Percentiles rank a stretch among this genome's conserved stretches.
Evolutionary conservation across 2,329 filamentous ascomycete genomes (phyloP).

Genomic region (Xylariaceae sp.): DNA sequence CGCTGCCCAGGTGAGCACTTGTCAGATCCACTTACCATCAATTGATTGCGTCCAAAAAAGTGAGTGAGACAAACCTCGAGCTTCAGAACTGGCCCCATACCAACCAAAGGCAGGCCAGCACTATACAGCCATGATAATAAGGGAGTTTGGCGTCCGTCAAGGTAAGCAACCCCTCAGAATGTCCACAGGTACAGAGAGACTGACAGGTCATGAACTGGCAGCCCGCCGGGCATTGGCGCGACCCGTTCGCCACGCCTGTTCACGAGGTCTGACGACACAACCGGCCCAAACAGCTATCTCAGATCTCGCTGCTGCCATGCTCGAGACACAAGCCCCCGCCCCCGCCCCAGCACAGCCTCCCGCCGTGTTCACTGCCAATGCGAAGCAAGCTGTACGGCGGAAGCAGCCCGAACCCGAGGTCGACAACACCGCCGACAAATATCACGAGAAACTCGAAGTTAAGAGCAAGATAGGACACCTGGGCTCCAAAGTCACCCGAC

Average conservation of each 20-base stretch:
- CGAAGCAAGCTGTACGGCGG: slow-evolving; percentile 17
- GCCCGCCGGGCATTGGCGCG: slow-evolving; percentile 51
- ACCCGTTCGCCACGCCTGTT: slow-evolving; percentile 34
- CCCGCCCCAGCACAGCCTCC: slow-evolving; percentile 19
- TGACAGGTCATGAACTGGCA: slow-evolving; percentile 30
- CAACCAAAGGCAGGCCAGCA: neutral
- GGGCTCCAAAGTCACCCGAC: slow-evolving; percentile 46
- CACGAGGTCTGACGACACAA: slow-evolving; percentile 39
- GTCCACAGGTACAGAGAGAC: neutral
- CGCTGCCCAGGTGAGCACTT: no score
- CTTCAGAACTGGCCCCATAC: neutral
- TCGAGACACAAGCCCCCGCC: slow-evolving; percentile 15
- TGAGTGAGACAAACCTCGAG: slow-evolving; percentile 6
- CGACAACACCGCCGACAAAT: slow-evolving; percentile 35
- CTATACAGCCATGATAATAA: slow-evolving; percentile 30
- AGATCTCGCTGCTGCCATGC: slow-evolving; percentile 21
- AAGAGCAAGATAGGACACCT: slow-evolving; percentile 44
- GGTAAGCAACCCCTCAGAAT: slow-evolving; percentile 16
- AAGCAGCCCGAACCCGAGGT: slow-evolving; percentile 16
- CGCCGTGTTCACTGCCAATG: slow-evolving; percentile 25
- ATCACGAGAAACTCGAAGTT: slow-evolving; percentile 37
- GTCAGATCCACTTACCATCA: no score
- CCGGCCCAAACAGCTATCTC: slow-evolving; percentile 23
- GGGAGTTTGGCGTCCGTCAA: slow-evolving; percentile 30
- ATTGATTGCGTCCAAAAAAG: slow-evolving; percentile 1